Percentiles rank a stretch among this genome's conserved stretches.
phyloP scores from a whole-genome alignment of 345 rosid species.

The Camelina neglecta region DNA sequence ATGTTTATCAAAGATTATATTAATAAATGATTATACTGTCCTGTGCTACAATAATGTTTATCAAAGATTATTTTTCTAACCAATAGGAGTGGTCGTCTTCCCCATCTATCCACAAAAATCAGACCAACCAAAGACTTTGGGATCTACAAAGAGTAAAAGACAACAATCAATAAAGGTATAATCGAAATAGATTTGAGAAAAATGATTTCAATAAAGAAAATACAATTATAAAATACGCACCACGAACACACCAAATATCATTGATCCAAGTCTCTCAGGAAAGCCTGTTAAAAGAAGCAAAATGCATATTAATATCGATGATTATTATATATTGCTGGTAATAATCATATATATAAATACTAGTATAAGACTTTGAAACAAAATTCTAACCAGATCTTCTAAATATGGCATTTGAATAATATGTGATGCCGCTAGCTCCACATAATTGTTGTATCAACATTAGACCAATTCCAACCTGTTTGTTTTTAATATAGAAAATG shows the following conservation, averaged over 20 bases:
- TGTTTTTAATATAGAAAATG: too few species aligned
- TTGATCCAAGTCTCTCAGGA: conserved; percentile 49
- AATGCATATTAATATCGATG: neutral
- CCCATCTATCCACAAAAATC: conserved; percentile 54
- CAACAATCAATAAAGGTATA: neutral
- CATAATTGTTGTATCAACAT: conserved; percentile 55
- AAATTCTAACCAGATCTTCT: conserved; percentile 50
- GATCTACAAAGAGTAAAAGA: conserved; percentile 34
- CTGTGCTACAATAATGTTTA: neutral
- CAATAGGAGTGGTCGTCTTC: conserved; percentile 61
- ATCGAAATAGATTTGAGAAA: neutral
- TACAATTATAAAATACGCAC: conserved; percentile 28
- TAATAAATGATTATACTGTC: neutral
- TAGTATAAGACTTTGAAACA: neutral
- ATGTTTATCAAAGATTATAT: neutral
- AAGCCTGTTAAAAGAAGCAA: conserved; percentile 33
- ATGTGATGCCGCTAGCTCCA: conserved; percentile 51
- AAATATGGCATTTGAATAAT: conserved; percentile 56
- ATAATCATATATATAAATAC: neutral
- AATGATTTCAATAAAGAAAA: neutral
- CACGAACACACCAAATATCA: conserved; percentile 49
- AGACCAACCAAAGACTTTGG: conserved; percentile 45
- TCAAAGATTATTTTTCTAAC: conserved; percentile 34
- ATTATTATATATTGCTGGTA: neutral
- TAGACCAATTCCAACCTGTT: conserved; percentile 60